phyloP scores from a whole-genome alignment of 208 protist species.

The Acanthamoeba divionensis region DNA sequence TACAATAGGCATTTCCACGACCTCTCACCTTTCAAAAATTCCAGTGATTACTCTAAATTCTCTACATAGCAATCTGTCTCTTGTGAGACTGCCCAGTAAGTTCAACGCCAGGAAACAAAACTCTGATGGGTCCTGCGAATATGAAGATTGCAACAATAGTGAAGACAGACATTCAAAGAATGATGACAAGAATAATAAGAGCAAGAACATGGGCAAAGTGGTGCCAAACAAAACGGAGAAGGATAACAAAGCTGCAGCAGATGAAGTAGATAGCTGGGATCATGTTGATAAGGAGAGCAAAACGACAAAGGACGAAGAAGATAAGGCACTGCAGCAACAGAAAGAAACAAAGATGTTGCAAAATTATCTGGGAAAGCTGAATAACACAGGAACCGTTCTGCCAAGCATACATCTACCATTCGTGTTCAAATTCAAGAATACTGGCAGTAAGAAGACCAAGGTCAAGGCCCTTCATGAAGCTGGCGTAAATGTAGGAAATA shows the following conservation, averaged over 20 bases:
- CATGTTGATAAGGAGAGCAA: too few relatives aligned
- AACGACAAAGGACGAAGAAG: too few relatives aligned
- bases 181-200: too few relatives aligned
- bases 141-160: too few relatives aligned
- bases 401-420: constrained; percentile 14
- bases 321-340: too few relatives aligned
- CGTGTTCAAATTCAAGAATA: not conserved
- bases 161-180: too few relatives aligned
- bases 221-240: not conserved
- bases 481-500: not conserved
- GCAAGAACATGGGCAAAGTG: too few relatives aligned
- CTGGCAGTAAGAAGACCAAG: not conserved
- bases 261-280: too few relatives aligned
- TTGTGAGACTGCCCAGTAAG: not conserved
- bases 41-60: not conserved
- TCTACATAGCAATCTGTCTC: not conserved
- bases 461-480: not conserved
- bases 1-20: constrained; percentile 9
- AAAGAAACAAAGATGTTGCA: too few relatives aligned
- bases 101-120: not conserved
- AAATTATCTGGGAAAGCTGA: too few relatives aligned
- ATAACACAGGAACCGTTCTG: not conserved
- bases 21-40: constrained; percentile 24
- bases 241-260: not conserved
- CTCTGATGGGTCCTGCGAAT: not conserved